Evolutionary conservation across 305 asterid genomes (phyloP).

Genomic region (Fraxinus paxiana): DNA sequence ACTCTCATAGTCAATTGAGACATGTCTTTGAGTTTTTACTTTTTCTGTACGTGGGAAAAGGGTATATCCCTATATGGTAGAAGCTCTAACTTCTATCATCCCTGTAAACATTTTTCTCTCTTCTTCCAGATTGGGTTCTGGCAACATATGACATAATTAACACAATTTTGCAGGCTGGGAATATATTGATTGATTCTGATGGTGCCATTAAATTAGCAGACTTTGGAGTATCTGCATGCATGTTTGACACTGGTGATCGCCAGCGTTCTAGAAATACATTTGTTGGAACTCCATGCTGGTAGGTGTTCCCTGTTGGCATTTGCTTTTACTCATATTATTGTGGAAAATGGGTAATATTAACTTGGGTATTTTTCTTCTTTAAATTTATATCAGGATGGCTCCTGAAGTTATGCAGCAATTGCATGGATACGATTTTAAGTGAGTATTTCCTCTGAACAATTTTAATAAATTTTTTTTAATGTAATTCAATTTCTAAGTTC

Average conservation of each 20-base stretch:
- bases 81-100: slow-evolving; percentile 9
- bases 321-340: slow-evolving; percentile 2
- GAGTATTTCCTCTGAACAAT: slow-evolving; percentile 22
- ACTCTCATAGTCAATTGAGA: slow-evolving; percentile 1
- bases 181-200: slow-evolving; percentile 71
- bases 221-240: slow-evolving; percentile 92
- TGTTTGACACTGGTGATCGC: slow-evolving; percentile 93
- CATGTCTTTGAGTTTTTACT: slow-evolving; percentile 2
- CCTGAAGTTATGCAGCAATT: slow-evolving; percentile 74
- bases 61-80: neutral
- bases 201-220: slow-evolving; percentile 82
- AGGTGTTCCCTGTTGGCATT: slow-evolving; percentile 14
- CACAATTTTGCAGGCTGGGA: slow-evolving; percentile 67
- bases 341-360: neutral
- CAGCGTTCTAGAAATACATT: slow-evolving; percentile 89
- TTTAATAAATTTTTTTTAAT: neutral
- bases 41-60: neutral
- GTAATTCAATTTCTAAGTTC: slow-evolving; percentile 13
- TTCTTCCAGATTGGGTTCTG: slow-evolving; percentile 5
- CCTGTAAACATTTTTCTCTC: neutral
- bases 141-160: neutral
- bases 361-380: neutral
- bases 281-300: slow-evolving; percentile 99
- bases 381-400: slow-evolving; percentile 52
- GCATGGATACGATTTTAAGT: slow-evolving; percentile 74